Base-by-base conservation (phyloP, 495 filamentous ascomycete species). In the Lasiosphaeris hirsuta region DNA sequence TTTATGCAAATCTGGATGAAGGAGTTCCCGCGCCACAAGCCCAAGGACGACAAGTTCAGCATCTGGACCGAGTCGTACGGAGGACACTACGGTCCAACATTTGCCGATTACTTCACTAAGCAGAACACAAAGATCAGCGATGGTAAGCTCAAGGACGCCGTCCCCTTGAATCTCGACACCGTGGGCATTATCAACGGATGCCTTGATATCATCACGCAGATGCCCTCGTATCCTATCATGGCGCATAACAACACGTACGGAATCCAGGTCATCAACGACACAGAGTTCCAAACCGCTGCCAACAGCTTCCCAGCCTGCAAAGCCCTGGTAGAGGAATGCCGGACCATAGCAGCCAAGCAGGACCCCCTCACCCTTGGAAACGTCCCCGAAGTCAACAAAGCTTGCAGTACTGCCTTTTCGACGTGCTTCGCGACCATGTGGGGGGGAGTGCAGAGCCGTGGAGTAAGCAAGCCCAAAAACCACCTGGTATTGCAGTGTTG, bases 201-300 rank as follows among this genome's bases (percentile, higher is more conserved):
- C 60, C 77, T 92, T 43, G 89, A 94, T 69, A 75, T 81, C 39
- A 64, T 82, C 14, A 79, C 83, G 2, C 87, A 92, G 72, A 77
- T 74, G 4, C 76, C 81, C 3, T 80, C 72, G 40, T 92, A 90
- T 62, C 83, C 87, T 1, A 67, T 79, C 14, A 83, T 89, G 63
- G 86, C 87, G 10, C 76, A 82, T 48, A 84, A 86, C 69, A 94
- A 94, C 63, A 89, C 89, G 5, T 94, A 90, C 60, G 83, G 81
- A 4, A 81, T 92, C 23, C 60, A 83, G 56, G 76, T 82, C 2
- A 83, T 89, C 68, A 76, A 63, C 62, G 74, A 59, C 38, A 42
- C 51, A 8, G 30, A 40, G 23, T 42, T 55, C 51, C 19, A 44
- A 6, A 33, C 38, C 9, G 39, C 51, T 10, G 33, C 19, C 13